Evolutionary conservation across 2,329 filamentous ascomycete genomes (phyloP).

Genomic region (Aspergillus luchuensis): DNA sequence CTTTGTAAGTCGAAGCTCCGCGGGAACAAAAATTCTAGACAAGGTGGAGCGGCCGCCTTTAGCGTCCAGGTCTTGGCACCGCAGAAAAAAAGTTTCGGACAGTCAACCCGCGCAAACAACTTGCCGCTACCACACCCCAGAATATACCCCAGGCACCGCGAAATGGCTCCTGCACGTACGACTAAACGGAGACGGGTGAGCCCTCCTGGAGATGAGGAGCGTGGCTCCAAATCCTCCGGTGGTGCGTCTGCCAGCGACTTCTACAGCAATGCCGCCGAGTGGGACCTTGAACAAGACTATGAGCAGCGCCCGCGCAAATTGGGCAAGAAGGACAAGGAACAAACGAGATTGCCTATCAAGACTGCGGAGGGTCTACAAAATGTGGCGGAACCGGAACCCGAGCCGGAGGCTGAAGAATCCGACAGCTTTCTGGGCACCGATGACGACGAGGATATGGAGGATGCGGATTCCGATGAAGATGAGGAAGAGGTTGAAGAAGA

Average conservation of each 20-base stretch:
- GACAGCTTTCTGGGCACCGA: conserved; percentile 65
- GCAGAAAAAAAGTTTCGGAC: conserved; percentile 28
- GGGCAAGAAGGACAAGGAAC: conserved; percentile 73
- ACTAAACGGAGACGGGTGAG: conserved; percentile 55
- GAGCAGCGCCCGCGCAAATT: conserved; percentile 75
- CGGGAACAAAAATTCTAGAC: conserved; percentile 25
- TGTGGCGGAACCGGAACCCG: conserved; percentile 49
- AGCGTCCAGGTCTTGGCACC: conserved; percentile 33
- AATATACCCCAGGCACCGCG: conserved; percentile 8
- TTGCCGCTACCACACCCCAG: not conserved
- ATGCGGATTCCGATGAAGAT: conserved; percentile 45
- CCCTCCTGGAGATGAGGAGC: conserved; percentile 45
- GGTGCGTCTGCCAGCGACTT: conserved; percentile 53
- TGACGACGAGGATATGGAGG: conserved; percentile 54
- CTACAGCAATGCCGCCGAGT: conserved; percentile 73
- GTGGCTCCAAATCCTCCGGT: conserved; percentile 30
- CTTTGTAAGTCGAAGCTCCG: conserved; percentile 20
- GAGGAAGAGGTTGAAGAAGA: conserved; percentile 52
- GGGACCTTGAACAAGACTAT: conserved; percentile 92
- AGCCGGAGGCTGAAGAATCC: conserved; percentile 55
- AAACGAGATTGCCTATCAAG: conserved; percentile 79
- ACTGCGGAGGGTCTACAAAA: conserved; percentile 77
- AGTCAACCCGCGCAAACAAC: not conserved
- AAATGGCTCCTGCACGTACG: conserved; percentile 51
- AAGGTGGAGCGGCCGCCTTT: conserved; percentile 24